Conservation (phyloP, 768 basidiomycete genomes). For the Boletus sp. region DNA sequence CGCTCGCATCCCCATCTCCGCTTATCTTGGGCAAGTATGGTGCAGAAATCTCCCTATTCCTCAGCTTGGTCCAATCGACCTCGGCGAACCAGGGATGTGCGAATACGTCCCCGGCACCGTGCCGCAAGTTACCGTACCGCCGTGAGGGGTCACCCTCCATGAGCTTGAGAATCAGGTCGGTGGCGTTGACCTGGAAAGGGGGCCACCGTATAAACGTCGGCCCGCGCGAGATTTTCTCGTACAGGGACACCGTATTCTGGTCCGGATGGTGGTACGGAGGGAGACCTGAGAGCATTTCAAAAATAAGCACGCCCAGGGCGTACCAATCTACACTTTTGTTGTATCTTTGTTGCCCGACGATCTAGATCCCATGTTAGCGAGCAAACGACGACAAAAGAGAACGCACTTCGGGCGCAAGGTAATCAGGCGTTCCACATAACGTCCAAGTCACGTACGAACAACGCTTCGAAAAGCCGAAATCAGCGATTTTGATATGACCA, state of each 20-base stretch:
- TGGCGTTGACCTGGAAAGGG: slow-evolving; percentile 69
- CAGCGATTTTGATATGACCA: slow-evolving; percentile 95
- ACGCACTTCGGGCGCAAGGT: slow-evolving; percentile 89
- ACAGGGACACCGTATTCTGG: slow-evolving; percentile 80
- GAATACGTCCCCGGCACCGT: slow-evolving; percentile 91
- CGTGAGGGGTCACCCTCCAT: slow-evolving; percentile 87
- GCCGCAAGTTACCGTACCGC: slow-evolving; percentile 84
- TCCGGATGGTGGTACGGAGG: slow-evolving; percentile 93
- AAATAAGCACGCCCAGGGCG: slow-evolving; percentile 94
- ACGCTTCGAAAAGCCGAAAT: slow-evolving; percentile 94
- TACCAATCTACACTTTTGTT: slow-evolving; percentile 99
- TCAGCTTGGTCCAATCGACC: slow-evolving; percentile 86
- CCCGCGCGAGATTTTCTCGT: slow-evolving; percentile 86
- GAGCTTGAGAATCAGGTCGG: slow-evolving; percentile 85
- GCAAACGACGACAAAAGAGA: slow-evolving; percentile 17
- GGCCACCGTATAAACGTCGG: slow-evolving; percentile 80
- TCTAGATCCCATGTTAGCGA: slow-evolving; percentile 38
- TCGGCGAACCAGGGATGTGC: slow-evolving; percentile 92
- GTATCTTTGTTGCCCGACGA: slow-evolving; percentile 80
- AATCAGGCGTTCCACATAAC: slow-evolving; percentile 93
- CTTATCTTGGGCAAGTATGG: slow-evolving; percentile 92
- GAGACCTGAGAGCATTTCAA: slow-evolving; percentile 95
- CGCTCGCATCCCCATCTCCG: slow-evolving; percentile 94
- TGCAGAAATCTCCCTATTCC: slow-evolving; percentile 83
- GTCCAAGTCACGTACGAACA: slow-evolving; percentile 92